Conservation (phyloP, 345 rosid species). For the Mangifera indica region DNA sequence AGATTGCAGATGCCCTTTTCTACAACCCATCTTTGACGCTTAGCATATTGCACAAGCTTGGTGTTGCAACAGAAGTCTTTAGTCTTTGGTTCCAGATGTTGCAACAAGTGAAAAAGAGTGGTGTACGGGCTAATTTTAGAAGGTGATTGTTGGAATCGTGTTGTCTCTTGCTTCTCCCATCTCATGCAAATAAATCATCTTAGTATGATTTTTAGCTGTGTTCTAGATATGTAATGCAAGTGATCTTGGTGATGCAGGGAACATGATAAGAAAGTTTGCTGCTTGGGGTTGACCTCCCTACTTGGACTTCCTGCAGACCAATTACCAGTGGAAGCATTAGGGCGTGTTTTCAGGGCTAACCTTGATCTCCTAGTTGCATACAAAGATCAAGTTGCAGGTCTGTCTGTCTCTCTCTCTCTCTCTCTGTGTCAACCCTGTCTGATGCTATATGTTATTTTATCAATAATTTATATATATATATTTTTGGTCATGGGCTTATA, state of each 20-base stretch:
- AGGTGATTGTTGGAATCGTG: constrained; percentile 43
- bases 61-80: constrained; percentile 74
- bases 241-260: constrained; percentile 54
- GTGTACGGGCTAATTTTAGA: constrained; percentile 71
- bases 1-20: constrained; percentile 95
- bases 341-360: constrained; percentile 74
- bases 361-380: constrained; percentile 89
- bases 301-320: constrained; percentile 84
- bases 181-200: neutral
- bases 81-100: constrained; percentile 95
- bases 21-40: constrained; percentile 82
- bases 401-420: constrained; percentile 11
- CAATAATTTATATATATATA: neutral
- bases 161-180: constrained; percentile 8
- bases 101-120: constrained; percentile 89
- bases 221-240: constrained; percentile 13
- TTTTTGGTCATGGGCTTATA: neutral
- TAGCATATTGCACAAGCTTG: constrained; percentile 70
- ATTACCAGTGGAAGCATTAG: constrained; percentile 83
- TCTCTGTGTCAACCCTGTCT: neutral
- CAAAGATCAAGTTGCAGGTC: constrained; percentile 96
- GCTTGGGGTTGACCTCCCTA: constrained; percentile 89
- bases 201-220: constrained; percentile 2
- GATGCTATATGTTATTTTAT: neutral
- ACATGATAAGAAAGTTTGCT: constrained; percentile 95